These are phyloP conservation scores for Clitoria ternatea DNA, from an alignment of 306 rosid genomes.

Conservation along the genomic window DNA sequence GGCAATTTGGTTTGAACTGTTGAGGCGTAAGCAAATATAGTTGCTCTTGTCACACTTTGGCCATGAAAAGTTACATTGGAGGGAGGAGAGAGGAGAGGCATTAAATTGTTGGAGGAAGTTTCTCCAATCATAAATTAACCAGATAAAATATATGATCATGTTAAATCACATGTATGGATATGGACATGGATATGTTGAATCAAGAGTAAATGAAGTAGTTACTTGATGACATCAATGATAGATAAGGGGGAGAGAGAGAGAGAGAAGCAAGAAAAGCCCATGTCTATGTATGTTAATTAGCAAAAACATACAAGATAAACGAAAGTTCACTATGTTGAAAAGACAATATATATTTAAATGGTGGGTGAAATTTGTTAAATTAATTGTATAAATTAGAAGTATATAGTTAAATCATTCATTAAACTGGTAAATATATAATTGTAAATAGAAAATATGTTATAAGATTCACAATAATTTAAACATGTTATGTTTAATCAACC, in stretches of 20 bases:
- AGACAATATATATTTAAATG: too few relatives aligned
- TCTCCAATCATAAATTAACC: slow-evolving; percentile 19
- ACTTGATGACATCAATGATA: slow-evolving; percentile 27
- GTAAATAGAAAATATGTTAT: too few relatives aligned
- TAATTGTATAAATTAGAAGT: too few relatives aligned
- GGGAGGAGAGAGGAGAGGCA: neutral
- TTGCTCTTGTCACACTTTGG: slow-evolving; percentile 16
- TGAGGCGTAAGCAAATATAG: slow-evolving; percentile 18
- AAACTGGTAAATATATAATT: too few relatives aligned
- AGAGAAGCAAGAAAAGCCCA: too few relatives aligned
- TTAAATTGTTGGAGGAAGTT: slow-evolving; percentile 13
- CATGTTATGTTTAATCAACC: too few relatives aligned
- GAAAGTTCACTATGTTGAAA: too few relatives aligned
- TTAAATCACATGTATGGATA: slow-evolving; percentile 2
- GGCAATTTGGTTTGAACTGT: slow-evolving; percentile 26
- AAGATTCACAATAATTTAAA: too few relatives aligned
- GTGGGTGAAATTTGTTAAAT: too few relatives aligned
- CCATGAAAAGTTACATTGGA: slow-evolving; percentile 5
- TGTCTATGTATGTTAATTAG: too few relatives aligned
- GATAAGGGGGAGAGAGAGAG: slow-evolving; percentile 6
- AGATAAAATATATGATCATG: neutral
- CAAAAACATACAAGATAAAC: too few relatives aligned
- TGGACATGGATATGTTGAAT: neutral
- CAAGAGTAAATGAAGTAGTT: slow-evolving; percentile 14
- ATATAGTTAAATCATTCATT: too few relatives aligned